These are phyloP conservation scores for Pseudomassariella vexata DNA, from an alignment of 2,329 filamentous ascomycete species.

Conservation along the genomic window DNA sequence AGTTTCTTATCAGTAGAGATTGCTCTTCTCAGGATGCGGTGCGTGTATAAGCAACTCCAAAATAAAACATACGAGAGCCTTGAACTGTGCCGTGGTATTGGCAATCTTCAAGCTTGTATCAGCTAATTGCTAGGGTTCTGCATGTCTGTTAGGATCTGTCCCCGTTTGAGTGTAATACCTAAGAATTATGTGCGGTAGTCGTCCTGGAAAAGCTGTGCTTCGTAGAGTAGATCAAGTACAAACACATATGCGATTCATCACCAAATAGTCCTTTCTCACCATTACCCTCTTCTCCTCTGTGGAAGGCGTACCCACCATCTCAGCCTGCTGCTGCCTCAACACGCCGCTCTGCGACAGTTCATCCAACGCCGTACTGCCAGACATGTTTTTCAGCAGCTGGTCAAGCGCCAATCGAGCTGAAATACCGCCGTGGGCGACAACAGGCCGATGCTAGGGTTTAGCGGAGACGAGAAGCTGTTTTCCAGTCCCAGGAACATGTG, in stretches of 20 bases:
- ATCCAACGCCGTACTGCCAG: constrained; percentile 6
- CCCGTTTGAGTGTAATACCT: not conserved
- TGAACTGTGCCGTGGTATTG: constrained; percentile 26
- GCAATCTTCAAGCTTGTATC: constrained; percentile 33
- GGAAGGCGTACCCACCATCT: too few relatives aligned
- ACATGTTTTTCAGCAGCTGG: constrained; percentile 8
- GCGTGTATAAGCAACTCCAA: too few relatives aligned
- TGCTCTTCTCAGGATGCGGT: too few relatives aligned
- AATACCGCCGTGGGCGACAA: constrained; percentile 4
- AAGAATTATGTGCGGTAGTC: constrained; percentile 7
- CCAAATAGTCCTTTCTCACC: constrained; percentile 13
- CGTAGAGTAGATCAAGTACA: constrained; percentile 4
- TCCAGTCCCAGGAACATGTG: too few relatives aligned
- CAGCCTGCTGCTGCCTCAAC: constrained; percentile 1
- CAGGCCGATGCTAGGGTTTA: constrained; percentile 7
- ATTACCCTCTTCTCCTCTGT: constrained; percentile 7
- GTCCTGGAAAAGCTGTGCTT: constrained; percentile 9
- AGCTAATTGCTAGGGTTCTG: constrained; percentile 23
- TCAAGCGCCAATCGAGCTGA: constrained; percentile 11
- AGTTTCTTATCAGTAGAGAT: too few relatives aligned
- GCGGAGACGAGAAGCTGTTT: constrained; percentile 4
- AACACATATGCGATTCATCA: constrained; percentile 15
- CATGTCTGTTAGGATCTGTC: not conserved
- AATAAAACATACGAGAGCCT: constrained; percentile 6
- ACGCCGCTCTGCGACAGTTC: constrained; percentile 6